phyloP scores from a whole-genome alignment of 1,284 basidiomycete species.

The Porodaedalea pini region DNA sequence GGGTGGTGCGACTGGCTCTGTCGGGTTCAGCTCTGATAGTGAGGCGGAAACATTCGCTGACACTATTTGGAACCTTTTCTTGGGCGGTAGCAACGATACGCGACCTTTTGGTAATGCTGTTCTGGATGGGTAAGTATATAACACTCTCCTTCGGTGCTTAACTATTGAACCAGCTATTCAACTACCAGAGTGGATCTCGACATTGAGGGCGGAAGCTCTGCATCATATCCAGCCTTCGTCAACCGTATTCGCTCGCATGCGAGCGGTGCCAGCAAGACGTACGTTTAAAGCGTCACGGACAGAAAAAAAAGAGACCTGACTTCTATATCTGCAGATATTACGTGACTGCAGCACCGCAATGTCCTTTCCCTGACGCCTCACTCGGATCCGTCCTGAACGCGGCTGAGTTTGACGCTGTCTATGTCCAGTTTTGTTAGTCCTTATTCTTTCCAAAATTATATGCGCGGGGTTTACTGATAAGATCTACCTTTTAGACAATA shows the following conservation, averaged over 20 bases:
- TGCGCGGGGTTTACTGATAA: conserved; percentile 6
- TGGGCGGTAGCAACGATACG: conserved; percentile 53
- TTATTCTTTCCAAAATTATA: neutral
- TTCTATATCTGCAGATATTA: conserved; percentile 44
- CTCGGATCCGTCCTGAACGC: conserved; percentile 49
- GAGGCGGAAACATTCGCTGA: conserved; percentile 53
- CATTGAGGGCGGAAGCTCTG: conserved; percentile 59
- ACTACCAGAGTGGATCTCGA: conserved; percentile 56
- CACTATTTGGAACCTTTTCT: conserved; percentile 61
- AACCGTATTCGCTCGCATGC: conserved; percentile 52
- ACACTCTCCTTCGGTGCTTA: conserved; percentile 2
- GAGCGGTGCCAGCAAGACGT: conserved; percentile 51
- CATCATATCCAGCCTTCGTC: conserved; percentile 55
- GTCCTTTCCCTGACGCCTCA: conserved; percentile 52
- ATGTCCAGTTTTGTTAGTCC: conserved; percentile 47
- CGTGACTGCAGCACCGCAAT: conserved; percentile 53
- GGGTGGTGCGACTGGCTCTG: conserved; percentile 48
- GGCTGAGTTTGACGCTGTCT: conserved; percentile 55
- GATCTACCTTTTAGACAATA: conserved; percentile 41
- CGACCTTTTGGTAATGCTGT: conserved; percentile 61
- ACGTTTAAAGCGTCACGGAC: conserved; percentile 22
- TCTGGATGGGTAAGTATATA: conserved; percentile 52
- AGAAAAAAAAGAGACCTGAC: neutral
- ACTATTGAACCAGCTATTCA: neutral
- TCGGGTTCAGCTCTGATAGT: conserved; percentile 52